Base-by-base conservation (phyloP, 306 rosid species). In the cucumber (Cucumis sativus) region DNA sequence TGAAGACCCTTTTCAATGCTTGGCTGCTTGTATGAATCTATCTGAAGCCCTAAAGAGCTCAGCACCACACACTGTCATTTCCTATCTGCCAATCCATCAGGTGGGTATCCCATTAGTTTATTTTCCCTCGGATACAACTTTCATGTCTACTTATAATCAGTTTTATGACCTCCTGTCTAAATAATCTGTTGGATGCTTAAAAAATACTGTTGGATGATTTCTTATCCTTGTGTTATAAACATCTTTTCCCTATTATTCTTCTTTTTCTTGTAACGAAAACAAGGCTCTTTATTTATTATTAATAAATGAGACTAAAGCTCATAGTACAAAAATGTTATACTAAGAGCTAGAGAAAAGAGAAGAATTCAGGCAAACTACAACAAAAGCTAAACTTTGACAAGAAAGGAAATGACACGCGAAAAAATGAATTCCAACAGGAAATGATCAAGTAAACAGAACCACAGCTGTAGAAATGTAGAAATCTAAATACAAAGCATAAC, bases 1-100 rank as follows among this genome's bases (percentile, higher is more conserved):
- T 52, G 97, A 92, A 86, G 97, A 92, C 86, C 97, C 97, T 80
- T 88, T 92, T 65, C 96, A 92, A 81, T 92, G 89, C 85, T 85
- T 92, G 77, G 96, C 93, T 79, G 91, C 96, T 72, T 92, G 97
- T 86, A 86, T 90, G 66, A 90, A 83, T 87, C 88, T 92, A n/a
- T 82, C 96, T 10, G 97, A 88, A 78, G 96, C 96, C 52, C 82
- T 92, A 57, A 87, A 87, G 82, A 92, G 96, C 81, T 85, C 89
- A 43, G 86, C 97, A 25, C 96, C 93, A 35, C 85, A 84, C 85
- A 86, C 89, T 58, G 81, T 90, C 76, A 84, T 92, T 83, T 92
- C 93, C 40, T 88, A 87, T 74, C 85, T 92, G 58, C 97, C 97
- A 37, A 80, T 92, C 86, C 97, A 92, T 84, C 93, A 88, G 96